Evolutionary conservation across 495 filamentous ascomycete species (phyloP).

Genomic region (Annulohypoxylon stygium): DNA sequence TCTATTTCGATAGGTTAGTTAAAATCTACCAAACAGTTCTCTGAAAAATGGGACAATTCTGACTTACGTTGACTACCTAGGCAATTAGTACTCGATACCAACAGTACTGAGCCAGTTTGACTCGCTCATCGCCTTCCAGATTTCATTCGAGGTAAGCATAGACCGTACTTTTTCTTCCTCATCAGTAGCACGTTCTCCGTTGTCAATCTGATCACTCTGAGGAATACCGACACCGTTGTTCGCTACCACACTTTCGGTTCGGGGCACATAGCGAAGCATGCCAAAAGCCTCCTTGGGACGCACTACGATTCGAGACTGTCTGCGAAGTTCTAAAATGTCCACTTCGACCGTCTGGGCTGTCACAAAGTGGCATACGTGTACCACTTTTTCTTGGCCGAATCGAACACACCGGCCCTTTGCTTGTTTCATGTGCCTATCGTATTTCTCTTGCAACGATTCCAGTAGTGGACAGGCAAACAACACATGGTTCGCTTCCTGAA

Average conservation of each 20-base stretch:
- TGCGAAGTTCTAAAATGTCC: slow-evolving; percentile 64
- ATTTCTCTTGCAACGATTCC: slow-evolving; percentile 65
- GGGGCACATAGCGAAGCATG: slow-evolving; percentile 1
- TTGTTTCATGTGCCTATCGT: slow-evolving; percentile 73
- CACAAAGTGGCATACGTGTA: slow-evolving; percentile 79
- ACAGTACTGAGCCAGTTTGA: slow-evolving; percentile 35
- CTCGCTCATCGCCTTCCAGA: slow-evolving; percentile 41
- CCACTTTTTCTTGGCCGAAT: slow-evolving; percentile 73
- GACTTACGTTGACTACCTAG: slow-evolving; percentile 14
- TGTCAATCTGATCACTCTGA: not conserved
- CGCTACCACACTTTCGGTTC: not conserved
- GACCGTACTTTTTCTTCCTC: slow-evolving; percentile 21
- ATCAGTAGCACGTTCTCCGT: not conserved
- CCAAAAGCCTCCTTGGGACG: slow-evolving; percentile 24
- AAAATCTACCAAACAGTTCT: too few species aligned
- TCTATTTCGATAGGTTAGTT: not conserved
- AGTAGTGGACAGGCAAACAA: slow-evolving; percentile 77
- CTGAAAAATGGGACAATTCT: not conserved
- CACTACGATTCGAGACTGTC: slow-evolving; percentile 11
- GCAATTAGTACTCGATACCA: slow-evolving; percentile 36
- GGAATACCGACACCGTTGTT: not conserved
- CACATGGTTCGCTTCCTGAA: slow-evolving; percentile 81
- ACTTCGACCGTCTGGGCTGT: slow-evolving; percentile 76
- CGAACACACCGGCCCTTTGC: slow-evolving; percentile 77
- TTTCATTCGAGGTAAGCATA: slow-evolving; percentile 20